Evolutionary conservation across 495 filamentous ascomycete genomes (phyloP).

Genomic region (Aspergillus baeticus): DNA sequence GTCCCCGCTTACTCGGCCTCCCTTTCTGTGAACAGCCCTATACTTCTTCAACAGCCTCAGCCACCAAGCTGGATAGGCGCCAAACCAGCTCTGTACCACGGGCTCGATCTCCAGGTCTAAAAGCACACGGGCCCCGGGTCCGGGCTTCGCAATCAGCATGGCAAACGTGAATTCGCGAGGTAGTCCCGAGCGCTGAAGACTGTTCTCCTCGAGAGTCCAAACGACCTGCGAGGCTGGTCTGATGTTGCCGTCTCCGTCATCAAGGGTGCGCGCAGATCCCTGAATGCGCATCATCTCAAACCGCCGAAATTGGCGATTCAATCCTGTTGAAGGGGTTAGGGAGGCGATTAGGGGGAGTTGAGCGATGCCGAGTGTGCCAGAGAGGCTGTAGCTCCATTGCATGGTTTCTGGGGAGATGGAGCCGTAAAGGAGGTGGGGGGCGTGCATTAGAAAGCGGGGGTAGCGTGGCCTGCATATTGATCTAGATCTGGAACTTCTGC

Average conservation of each 20-base stretch:
- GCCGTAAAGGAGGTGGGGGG: slow-evolving; percentile 52
- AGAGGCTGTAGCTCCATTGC: slow-evolving; percentile 52
- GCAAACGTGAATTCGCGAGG: slow-evolving; percentile 57
- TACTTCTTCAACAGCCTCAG: slow-evolving; percentile 26
- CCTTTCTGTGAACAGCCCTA: slow-evolving; percentile 23
- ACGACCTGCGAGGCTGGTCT: slow-evolving; percentile 46
- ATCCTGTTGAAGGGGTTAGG: slow-evolving; percentile 39
- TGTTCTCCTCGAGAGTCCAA: slow-evolving; percentile 54
- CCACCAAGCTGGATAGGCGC: slow-evolving; percentile 35
- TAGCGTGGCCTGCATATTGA: slow-evolving; percentile 14
- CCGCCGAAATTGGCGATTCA: slow-evolving; percentile 40
- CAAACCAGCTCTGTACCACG: slow-evolving; percentile 33
- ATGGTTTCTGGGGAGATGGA: slow-evolving; percentile 51
- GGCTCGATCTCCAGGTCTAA: slow-evolving; percentile 41
- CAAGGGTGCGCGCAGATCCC: slow-evolving; percentile 44
- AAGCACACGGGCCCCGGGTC: slow-evolving; percentile 25
- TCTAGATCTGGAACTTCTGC: background rate
- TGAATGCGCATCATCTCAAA: slow-evolving; percentile 57
- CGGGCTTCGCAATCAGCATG: slow-evolving; percentile 46
- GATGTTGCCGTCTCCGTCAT: slow-evolving; percentile 33
- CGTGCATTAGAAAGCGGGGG: slow-evolving; percentile 50
- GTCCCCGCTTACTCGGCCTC: background rate
- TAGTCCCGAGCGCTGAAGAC: slow-evolving; percentile 47
- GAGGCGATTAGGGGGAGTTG: slow-evolving; percentile 45
- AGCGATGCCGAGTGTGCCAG: slow-evolving; percentile 47